phyloP scores from a whole-genome alignment of 2,329 filamentous ascomycete species.

The Penicillium sp. region DNA sequence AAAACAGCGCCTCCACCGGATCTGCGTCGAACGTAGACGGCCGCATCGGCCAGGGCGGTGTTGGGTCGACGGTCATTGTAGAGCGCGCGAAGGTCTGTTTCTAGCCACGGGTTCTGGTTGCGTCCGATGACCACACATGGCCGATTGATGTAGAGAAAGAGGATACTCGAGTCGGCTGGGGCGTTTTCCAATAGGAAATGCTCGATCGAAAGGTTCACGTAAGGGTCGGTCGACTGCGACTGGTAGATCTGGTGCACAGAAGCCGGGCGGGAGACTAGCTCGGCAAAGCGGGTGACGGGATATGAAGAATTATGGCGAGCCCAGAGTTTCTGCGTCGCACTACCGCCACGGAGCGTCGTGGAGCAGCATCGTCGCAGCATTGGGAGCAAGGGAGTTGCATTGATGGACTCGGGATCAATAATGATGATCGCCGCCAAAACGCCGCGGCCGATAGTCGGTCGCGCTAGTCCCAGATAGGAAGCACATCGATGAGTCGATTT shows the following conservation, averaged over 20 bases:
- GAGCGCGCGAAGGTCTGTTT: constrained; percentile 71
- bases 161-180: constrained; percentile 67
- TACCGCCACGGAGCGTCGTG: constrained; percentile 13
- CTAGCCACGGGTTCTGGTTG: constrained; percentile 97
- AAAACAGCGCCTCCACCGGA: constrained; percentile 92
- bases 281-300: constrained; percentile 31
- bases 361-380: constrained; percentile 15
- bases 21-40: constrained; percentile 73
- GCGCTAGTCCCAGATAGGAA: constrained; percentile 28
- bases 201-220: constrained; percentile 89
- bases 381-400: constrained; percentile 6
- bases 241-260: constrained; percentile 63
- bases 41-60: constrained; percentile 30
- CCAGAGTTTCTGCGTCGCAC: constrained; percentile 8
- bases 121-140: constrained; percentile 88
- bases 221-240: constrained; percentile 69
- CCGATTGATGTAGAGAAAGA: constrained; percentile 84
- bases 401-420: constrained; percentile 6
- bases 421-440: neutral
- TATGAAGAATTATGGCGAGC: constrained; percentile 33
- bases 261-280: constrained; percentile 34
- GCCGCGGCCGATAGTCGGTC: constrained; percentile 25
- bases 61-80: constrained; percentile 35
- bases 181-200: constrained; percentile 79
- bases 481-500: constrained; percentile 26